Conservation (phyloP, 2,329 filamentous ascomycete species). For the Bipolaris cookei region DNA sequence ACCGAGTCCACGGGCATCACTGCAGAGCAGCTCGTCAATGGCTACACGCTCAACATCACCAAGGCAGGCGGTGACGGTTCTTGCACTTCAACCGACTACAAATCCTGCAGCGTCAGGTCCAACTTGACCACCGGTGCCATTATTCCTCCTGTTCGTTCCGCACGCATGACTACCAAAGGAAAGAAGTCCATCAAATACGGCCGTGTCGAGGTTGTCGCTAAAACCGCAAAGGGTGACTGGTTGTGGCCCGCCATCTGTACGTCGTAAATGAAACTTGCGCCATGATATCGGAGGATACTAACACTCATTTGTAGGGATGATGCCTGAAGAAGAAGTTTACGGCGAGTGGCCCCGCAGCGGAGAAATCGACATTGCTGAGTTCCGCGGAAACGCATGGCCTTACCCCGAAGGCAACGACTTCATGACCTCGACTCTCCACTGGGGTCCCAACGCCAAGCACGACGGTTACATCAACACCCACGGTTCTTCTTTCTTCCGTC, state of each 20-base stretch:
- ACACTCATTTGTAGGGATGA: constrained; percentile 52
- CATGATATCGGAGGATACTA: background rate
- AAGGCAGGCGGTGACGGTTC: constrained; percentile 55
- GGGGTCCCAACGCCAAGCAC: constrained; percentile 59
- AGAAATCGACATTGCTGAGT: constrained; percentile 82
- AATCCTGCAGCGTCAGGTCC: constrained; percentile 71
- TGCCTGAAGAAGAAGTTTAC: constrained; percentile 71
- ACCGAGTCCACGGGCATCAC: constrained; percentile 68
- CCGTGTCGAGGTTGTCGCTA: constrained; percentile 77
- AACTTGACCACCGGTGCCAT: constrained; percentile 77
- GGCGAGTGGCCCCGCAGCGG: constrained; percentile 78
- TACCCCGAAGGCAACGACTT: constrained; percentile 79
- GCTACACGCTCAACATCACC: constrained; percentile 37
- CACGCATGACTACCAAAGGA: constrained; percentile 74
- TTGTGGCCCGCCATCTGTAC: constrained; percentile 82
- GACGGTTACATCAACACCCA: constrained; percentile 35
- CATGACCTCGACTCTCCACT: constrained; percentile 77
- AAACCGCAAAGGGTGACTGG: constrained; percentile 79
- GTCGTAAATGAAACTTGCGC: background rate
- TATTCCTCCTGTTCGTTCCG: constrained; percentile 77
- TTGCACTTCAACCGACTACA: constrained; percentile 67
- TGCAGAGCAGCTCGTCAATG: constrained; percentile 68
- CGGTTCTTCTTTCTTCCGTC: constrained; percentile 54
- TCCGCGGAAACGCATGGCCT: constrained; percentile 76
- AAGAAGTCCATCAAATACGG: constrained; percentile 79